Evolutionary conservation across 805 yeast species (phyloP).

Genomic region (Pichia ethanolica): DNA sequence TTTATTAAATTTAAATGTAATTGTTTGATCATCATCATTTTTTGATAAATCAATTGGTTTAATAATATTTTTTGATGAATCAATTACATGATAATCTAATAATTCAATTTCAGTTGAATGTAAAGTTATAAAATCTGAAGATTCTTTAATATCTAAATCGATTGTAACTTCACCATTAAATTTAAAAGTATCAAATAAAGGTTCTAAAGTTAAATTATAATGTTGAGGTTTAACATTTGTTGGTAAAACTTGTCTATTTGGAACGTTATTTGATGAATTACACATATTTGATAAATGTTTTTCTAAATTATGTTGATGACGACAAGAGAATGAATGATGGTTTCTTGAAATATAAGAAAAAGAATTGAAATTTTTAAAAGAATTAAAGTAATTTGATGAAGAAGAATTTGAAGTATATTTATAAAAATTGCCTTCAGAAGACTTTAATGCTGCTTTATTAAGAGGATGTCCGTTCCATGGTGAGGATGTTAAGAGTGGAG

Average conservation of each 20-base stretch:
- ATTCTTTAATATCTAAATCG: slow-evolving; percentile 37
- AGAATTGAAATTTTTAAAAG: not conserved
- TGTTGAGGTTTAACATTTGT: slow-evolving; percentile 64
- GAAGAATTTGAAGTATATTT: not conserved
- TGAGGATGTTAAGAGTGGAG: not conserved
- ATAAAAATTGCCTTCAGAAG: not conserved
- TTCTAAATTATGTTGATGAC: slow-evolving; percentile 4
- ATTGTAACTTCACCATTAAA: slow-evolving; percentile 50
- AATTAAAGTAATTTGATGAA: not conserved
- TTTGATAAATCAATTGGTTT: slow-evolving; percentile 17
- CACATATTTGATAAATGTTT: slow-evolving; percentile 4
- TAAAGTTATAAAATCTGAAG: slow-evolving; percentile 42
- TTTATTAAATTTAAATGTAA: slow-evolving; percentile 50
- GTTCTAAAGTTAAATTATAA: slow-evolving; percentile 53
- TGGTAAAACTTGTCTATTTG: slow-evolving; percentile 27
- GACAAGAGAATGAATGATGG: slow-evolving; percentile 2
- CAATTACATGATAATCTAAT: slow-evolving; percentile 14
- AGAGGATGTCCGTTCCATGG: not conserved
- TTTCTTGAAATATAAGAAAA: not conserved
- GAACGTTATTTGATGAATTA: not conserved
- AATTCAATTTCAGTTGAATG: slow-evolving; percentile 30
- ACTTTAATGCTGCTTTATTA: too few relatives aligned
- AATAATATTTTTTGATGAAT: slow-evolving; percentile 13
- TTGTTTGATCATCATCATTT: slow-evolving; percentile 55
- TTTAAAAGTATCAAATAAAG: slow-evolving; percentile 32